Base-by-base conservation (phyloP, 108 stramenopile genomes). In the Cyclotella atomus region DNA sequence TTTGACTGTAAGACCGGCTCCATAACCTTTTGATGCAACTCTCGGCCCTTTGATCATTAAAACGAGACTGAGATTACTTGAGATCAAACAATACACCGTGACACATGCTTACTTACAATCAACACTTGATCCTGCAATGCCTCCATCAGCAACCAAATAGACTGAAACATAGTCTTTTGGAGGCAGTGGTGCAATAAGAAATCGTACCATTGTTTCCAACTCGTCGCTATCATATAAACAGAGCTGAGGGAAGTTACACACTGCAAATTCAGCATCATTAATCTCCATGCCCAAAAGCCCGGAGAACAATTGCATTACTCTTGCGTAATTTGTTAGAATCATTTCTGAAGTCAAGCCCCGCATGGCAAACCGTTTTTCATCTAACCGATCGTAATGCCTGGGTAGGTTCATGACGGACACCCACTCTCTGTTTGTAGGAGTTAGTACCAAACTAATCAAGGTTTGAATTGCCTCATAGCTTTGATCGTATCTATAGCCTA, bases 221-320 rank as follows among this genome's bases (percentile, higher is more conserved):
- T 82, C 77, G 15, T 53, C 50, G 20, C 44, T 29, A 56, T 88
- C 76, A 46, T 84, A 84, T 49, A 82, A 45, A 60, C 81, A 78
- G 6, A 84, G 6, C 27, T 63, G 62, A 6, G 84, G 84, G 59
- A 84, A 84, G n/a, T 78, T 82, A 14, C 47, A 47, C 50, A 84
- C 28, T 3, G 79, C 66, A 46, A 71, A 64, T 36, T 38, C 32
- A 8, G 75, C 49, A 47, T 78, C 77, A 2, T 21, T 9, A 15
- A 34, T 30, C 25, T 61, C 55, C 55, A 75, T 55, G 19, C 59
- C 71, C 19, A 87, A 54, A 28, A 47, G 12, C 1, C 56, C 44
- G 33, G 57, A 45, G 7, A 76, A 55, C 28, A 73, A 55, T 32
- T 54, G 24, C 0, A 73, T 65, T 14, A 74, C 21, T 16, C 60